Evolutionary conservation across 164 flowering plant species (phyloP).

Genomic region (Sedum album): DNA sequence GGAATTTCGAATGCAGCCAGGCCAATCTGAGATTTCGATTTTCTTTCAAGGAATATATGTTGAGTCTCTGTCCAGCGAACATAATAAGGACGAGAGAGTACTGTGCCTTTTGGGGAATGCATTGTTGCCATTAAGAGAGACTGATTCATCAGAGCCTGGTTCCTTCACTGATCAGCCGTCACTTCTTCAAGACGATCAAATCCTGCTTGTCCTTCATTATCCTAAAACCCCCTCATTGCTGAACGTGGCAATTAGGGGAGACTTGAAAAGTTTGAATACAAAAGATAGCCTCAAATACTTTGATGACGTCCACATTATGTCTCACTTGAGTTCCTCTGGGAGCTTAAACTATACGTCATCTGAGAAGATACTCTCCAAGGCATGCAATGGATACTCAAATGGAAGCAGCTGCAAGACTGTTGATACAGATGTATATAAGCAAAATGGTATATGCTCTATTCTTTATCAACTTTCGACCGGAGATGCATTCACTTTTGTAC

Average conservation of each 20-base stretch:
- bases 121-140: constrained; percentile 59
- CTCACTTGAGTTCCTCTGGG: constrained; percentile 33
- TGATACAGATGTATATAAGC: constrained; percentile 42
- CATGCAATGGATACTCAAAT: constrained; percentile 67
- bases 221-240: constrained; percentile 49
- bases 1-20: constrained; percentile 43
- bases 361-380: constrained; percentile 37
- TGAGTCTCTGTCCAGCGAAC: constrained; percentile 24
- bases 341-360: constrained; percentile 52
- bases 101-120: constrained; percentile 70
- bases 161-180: constrained; percentile 31
- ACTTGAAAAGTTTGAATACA: constrained; percentile 57
- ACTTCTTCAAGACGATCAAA: constrained; percentile 63
- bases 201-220: constrained; percentile 56
- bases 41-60: constrained; percentile 63
- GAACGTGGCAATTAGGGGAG: constrained; percentile 43
- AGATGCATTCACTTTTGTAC: constrained; percentile 39
- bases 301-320: constrained; percentile 46
- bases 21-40: constrained; percentile 40
- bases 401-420: constrained; percentile 26
- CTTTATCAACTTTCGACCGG: constrained; percentile 31
- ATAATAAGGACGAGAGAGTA: constrained; percentile 54
- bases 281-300: constrained; percentile 54
- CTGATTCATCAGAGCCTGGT: constrained; percentile 36
- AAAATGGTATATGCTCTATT: constrained; percentile 40